Evolutionary conservation across 345 rosid genomes (phyloP), one percentile per base, ranked within the genome.

Genomic region (Rhodamnia rubescens): DNA sequence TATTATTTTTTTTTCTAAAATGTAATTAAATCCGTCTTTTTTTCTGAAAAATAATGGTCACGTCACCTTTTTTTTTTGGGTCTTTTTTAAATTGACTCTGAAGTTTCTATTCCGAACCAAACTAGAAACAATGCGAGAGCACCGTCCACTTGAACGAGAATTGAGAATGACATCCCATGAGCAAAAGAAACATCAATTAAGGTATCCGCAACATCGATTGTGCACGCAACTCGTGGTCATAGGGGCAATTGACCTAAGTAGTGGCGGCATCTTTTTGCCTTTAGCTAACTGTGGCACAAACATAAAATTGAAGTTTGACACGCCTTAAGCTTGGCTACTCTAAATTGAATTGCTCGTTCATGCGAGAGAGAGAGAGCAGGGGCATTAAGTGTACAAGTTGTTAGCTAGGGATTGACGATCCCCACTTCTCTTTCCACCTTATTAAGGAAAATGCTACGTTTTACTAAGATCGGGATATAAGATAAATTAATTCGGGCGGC

Each of bases 241-340:
- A 15, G 75, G 24, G 78, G 44, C 22, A 16, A 32, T 64, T 64
- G 44, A 64, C 78, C 78, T 32, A 18, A 8, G 78, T 2, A 4
- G 78, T 20, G 78, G 24, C 78, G 8, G 3, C 44, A 64, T 64
- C 24, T 64, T 29, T 59, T 8, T 5, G 24, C 44, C 78, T 64
- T 32, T 16, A 64, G 44, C 78, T 32, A 29, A 32, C 36, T 2
- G 32, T 16, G 6, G 21, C 74, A 1, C 13, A 21, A 61, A 59
- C 0, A 5, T 0, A 7, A 13, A 27, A 12, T 2, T 13, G 7
- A 29, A 29, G 42, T 8, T 7, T 3, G 32, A 29, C 42, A 0
- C 21, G 32, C 42, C 42, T 29, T 29, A 29, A 29, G 74, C 42
- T 64, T 64, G 44, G 22, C 16, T 32, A 16, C 44, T 32, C 24